Evolutionary conservation across 2,329 filamentous ascomycete genomes (phyloP), one percentile per base, ranked within the genome.

Genomic region (Cladosporium sp.): DNA sequence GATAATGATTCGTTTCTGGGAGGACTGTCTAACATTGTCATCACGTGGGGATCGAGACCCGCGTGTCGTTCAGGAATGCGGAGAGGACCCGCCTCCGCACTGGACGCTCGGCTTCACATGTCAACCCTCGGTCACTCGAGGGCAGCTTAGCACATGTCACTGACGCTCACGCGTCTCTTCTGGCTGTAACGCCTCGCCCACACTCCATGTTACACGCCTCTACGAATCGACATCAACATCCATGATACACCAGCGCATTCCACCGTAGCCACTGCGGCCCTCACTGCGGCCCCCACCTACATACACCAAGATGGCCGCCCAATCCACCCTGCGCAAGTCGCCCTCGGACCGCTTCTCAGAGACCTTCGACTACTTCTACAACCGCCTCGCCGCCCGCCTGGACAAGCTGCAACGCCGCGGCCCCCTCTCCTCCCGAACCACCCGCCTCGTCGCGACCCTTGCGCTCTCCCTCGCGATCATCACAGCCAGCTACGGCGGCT

Each of bases 381-480:
- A 75, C 58, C 72, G 74, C 22, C 63, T 78, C n/a, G 58, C 67
- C 38, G 66, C 68, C 13, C 68, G 75, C 44, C 77, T 78, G 58
- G 66, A 70, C 41, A 71, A 72, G 57, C 79, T 81, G 65, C 69
- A 73, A 52, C 66, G 72, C 33, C 68, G 76, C 11, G 63, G 81
- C 49, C 75, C 74, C 34, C 77, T 75, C 54, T 86, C 86, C 3
- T 86, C 89, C 3, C 83, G 80, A 59, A 82, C 82, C 28, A 83
- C 86, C 7, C 86, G 84, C 61, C 77, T 95, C 13, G 74, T 95
- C 48, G 87, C 87, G 19, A 88, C 88, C 0, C 75, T 95, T 49
- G 78, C 85, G 9, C 80, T 97, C 31, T 76, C 86, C 8, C 73
- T 90, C 28, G 86, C 89, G 45, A 90, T 97, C 60, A 81, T 96